Evolutionary conservation across 2,329 filamentous ascomycete species (phyloP).

Genomic region (Calonectria fujianensis): DNA sequence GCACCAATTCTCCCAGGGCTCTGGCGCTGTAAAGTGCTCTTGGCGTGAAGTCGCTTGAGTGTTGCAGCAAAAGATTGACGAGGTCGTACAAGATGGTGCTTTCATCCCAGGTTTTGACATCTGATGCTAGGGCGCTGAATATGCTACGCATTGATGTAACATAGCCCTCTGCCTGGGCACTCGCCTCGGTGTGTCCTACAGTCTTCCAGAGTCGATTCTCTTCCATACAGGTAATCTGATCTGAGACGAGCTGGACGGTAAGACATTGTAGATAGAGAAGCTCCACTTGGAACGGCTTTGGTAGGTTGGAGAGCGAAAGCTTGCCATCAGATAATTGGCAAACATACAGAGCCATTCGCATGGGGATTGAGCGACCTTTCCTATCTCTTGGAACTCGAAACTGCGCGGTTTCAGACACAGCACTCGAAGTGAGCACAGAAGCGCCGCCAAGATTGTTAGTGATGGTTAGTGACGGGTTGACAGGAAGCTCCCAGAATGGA

Average conservation of each 20-base stretch:
- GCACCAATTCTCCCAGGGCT: slow-evolving; percentile 70
- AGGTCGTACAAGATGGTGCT: slow-evolving; percentile 64
- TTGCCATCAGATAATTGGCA: slow-evolving; percentile 72
- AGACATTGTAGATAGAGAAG: slow-evolving; percentile 71
- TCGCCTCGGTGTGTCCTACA: slow-evolving; percentile 59
- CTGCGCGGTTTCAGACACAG: slow-evolving; percentile 47
- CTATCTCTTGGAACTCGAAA: slow-evolving; percentile 74
- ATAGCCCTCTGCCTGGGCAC: slow-evolving; percentile 65
- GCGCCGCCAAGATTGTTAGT: slow-evolving; percentile 83
- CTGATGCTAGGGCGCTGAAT: slow-evolving; percentile 59
- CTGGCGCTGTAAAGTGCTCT: slow-evolving; percentile 72
- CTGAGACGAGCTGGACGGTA: slow-evolving; percentile 70
- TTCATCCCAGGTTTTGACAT: slow-evolving; percentile 63
- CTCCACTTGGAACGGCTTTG: slow-evolving; percentile 67
- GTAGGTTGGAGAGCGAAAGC: slow-evolving; percentile 62
- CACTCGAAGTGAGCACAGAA: slow-evolving; percentile 75
- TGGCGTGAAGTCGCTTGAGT: slow-evolving; percentile 64
- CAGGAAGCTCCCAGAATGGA: slow-evolving; percentile 69
- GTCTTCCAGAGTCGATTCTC: slow-evolving; percentile 68
- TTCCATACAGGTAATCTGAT: slow-evolving; percentile 70
- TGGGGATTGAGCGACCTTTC: slow-evolving; percentile 81
- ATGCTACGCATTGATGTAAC: slow-evolving; percentile 63
- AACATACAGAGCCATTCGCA: slow-evolving; percentile 85
- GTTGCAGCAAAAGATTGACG: slow-evolving; percentile 65
- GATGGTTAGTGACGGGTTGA: slow-evolving; percentile 81